phyloP scores from a whole-genome alignment of 2,329 filamentous ascomycete species.

The Grosmannia huntii region DNA sequence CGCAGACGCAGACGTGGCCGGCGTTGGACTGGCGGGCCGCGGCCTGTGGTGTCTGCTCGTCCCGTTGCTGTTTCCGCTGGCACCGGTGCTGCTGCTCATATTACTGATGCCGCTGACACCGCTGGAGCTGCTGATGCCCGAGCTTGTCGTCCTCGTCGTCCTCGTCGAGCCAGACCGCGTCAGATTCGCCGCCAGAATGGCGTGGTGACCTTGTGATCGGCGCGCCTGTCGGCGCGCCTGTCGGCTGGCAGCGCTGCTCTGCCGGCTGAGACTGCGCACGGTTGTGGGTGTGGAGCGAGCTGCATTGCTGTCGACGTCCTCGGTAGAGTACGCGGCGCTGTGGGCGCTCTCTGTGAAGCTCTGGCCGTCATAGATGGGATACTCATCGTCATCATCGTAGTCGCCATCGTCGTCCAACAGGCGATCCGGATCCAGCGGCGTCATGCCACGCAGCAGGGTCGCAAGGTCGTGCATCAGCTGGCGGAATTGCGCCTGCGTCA shows the following conservation, averaged over 20 bases:
- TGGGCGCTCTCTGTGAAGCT: slow-evolving; percentile 17
- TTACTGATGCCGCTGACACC: background rate
- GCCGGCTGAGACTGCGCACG: slow-evolving; percentile 21
- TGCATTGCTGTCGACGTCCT: slow-evolving; percentile 33
- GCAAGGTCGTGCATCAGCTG: slow-evolving; percentile 76
- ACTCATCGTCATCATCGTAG: slow-evolving; percentile 8
- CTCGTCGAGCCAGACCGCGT: background rate
- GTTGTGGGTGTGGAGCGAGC: slow-evolving; percentile 30
- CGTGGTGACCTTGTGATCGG: background rate
- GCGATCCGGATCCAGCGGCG: slow-evolving; percentile 41
- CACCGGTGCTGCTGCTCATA: background rate
- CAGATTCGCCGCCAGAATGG: background rate
- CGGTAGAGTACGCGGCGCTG: slow-evolving; percentile 13
- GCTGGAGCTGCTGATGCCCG: background rate
- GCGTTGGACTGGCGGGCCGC: background rate
- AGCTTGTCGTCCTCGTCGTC: background rate
- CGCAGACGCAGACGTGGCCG: no score
- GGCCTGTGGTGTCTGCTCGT: background rate
- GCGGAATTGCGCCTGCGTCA: slow-evolving; percentile 61
- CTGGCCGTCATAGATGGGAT: slow-evolving; percentile 12
- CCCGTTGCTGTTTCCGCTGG: background rate
- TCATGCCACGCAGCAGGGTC: slow-evolving; percentile 66
- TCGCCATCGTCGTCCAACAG: slow-evolving; percentile 24
- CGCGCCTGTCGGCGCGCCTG: no score
- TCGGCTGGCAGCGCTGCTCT: no score